Evolutionary conservation across 306 rosid species (phyloP), one percentile per base, ranked within the genome.

Genomic region (Corylus americana): DNA sequence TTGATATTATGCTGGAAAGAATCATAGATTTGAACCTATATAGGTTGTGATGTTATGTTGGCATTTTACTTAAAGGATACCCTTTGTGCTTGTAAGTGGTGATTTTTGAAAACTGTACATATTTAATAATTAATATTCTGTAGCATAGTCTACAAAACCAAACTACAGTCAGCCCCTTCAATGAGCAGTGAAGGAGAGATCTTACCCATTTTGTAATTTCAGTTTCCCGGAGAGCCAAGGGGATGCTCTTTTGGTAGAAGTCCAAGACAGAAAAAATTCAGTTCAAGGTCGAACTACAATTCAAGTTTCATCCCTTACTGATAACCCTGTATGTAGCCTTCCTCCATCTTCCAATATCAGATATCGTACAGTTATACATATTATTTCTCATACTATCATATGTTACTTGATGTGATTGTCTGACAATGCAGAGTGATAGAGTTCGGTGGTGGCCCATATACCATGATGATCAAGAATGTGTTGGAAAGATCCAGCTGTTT

Each of bases 201-300:
- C 85, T 73, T 70, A 58, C 31, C 70, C 78, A 76, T 45, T 44
- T 27, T 83, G 77, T 72, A 35, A 71, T 83, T 89, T 86, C 96
- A 95, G 99, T 85, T 95, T 90, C 81, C 98, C 99, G 11, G 93
- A 91, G 87, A 89, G 88, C 88, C 98, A 92, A 85, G 92, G 90
- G 79, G 99, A 95, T 59, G 88, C 96, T 73, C 91, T 95, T 69
- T 83, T 93, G 61, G 83, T 95, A 66, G 96, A 90, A 83, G 86
- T 93, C 71, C 98, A 93, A 83, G 98, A 91, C 73, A 73, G 75
- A 11, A 89, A 93, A 83, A 93, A 81, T 82, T 79, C 85, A 42
- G 83, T 88, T 77, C 91, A 93, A 49, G 98, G 99, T 88, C 94
- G 91, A 79, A 86, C 93, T 63, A 83, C 84, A 68, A 91, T 95